Evolutionary conservation across 179 eudicot species (phyloP).

Genomic region (Beta lomatogona): DNA sequence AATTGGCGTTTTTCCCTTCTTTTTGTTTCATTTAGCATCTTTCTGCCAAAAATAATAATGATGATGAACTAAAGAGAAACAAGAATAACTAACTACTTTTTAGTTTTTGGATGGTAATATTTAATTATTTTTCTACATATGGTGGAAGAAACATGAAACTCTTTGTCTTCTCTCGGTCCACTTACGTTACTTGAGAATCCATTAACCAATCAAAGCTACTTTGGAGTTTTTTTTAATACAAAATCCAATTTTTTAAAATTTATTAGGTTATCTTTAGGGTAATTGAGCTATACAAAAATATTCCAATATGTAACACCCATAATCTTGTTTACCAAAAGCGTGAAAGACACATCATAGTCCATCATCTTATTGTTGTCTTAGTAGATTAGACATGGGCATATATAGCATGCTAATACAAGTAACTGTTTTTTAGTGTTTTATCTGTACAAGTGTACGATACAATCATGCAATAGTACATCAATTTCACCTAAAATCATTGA

Average conservation of each 20-base stretch:
- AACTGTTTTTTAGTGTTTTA: too few species aligned
- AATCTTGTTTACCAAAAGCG: neutral
- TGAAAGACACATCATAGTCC: constrained; percentile 11
- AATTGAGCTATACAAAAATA: neutral
- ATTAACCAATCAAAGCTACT: constrained; percentile 18
- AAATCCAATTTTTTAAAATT: neutral
- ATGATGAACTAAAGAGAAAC: neutral
- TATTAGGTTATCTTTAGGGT: neutral
- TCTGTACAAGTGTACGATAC: too few species aligned
- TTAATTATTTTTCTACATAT: neutral
- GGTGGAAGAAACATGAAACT: constrained; percentile 2
- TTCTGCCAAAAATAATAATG: neutral
- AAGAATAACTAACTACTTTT: constrained; percentile 11
- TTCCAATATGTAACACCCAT: constrained; percentile 1
- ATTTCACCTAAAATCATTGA: too few species aligned
- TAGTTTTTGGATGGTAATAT: neutral
- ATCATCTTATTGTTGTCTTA: constrained; percentile 9
- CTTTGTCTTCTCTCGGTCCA: constrained; percentile 11
- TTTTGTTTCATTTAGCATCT: neutral
- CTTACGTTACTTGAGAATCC: constrained; percentile 16
- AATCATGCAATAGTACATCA: too few species aligned
- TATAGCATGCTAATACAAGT: too few species aligned
- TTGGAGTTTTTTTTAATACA: neutral
- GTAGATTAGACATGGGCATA: too few species aligned
- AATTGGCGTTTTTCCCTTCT: constrained; percentile 7